phyloP scores from a whole-genome alignment of 108 stramenopile species.

The Pseudonitzschia multiseries region DNA sequence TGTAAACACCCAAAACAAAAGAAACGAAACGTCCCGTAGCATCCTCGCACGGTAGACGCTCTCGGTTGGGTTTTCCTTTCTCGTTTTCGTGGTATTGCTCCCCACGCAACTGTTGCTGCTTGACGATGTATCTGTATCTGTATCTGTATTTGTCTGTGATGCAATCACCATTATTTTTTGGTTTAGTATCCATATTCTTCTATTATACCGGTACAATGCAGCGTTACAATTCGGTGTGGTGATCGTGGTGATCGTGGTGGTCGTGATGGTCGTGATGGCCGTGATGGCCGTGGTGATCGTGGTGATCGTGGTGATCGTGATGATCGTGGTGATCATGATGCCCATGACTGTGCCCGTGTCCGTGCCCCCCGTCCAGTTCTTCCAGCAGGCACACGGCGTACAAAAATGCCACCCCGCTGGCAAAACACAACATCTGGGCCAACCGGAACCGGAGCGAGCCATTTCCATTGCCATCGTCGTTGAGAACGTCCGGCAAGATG shows the following conservation, averaged over 20 bases:
- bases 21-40: too few species aligned
- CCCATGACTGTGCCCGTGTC: conserved; percentile 33
- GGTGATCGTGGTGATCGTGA: conserved; percentile 16
- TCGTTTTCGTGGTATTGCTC: too few species aligned
- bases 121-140: too few species aligned
- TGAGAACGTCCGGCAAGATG: conserved; percentile 76
- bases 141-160: too few species aligned
- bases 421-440: conserved; percentile 55
- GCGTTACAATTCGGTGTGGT: too few species aligned
- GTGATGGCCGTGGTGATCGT: conserved; percentile 23
- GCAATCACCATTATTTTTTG: too few species aligned
- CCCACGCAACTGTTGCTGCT: too few species aligned
- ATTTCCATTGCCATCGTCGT: conserved; percentile 24
- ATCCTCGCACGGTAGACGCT: too few species aligned
- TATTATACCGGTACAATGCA: too few species aligned
- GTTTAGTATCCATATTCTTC: too few species aligned
- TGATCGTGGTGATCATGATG: conserved; percentile 34
- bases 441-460: conserved; percentile 44
- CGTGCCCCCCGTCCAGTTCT: conserved; percentile 31
- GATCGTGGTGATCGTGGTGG: conserved; percentile 20
- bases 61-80: too few species aligned
- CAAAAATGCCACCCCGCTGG: conserved; percentile 73
- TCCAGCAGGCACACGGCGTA: conserved; percentile 68
- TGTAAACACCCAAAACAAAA: too few species aligned
- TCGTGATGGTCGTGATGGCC: conserved; percentile 28